Evolutionary conservation across 331 rosid genomes (phyloP), one percentile per base, ranked within the genome.

Genomic region (Pyrus hybrid): DNA sequence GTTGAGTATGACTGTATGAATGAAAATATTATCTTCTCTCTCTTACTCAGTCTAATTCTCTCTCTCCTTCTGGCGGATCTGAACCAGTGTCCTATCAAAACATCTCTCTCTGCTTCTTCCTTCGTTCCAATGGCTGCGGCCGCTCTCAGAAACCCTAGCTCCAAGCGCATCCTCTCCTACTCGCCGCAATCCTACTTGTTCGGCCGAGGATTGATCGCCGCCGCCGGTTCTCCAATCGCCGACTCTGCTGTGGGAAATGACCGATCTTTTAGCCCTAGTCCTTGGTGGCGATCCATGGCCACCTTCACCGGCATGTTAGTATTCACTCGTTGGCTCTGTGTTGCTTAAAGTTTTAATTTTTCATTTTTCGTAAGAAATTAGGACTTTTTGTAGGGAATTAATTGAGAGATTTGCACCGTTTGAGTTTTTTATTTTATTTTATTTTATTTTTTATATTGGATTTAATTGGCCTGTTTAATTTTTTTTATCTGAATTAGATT

Each of bases 231-330:
- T n/a, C 71, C 89, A 21, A 71, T 75, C 77, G 67, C 91, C 73
- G 83, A 82, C 7, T 77, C 85, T 61, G 17, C 74, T 35, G 35
- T 68, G 26, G 73, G 76, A 75, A 70, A 91, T 85, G 96, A 90
- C 71, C 76, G 67, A 35, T 23, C 82, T 25, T 77, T 71, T 13
- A 67, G 75, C 67, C 77, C 85, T 66, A 74, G 47, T 69, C 89
- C 90, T 4, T 93, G 88, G 93, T 85, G 89, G 96, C 86, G 91
- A 89, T 93, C 97, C 87, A 93, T 93, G 98, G 98, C 98, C 70
- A 93, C 98, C 71, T 93, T 93, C 89, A 86, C 89, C 37, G 87
- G 97, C 71, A 93, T 97, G 96, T 93, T 87, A 82, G 85, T 25
- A 25, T 25, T 75, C 21, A 67, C 26, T 17, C 25, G 16, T 17